Evolutionary conservation across 306 rosid species (phyloP), one percentile per base, ranked within the genome.

Genomic region (Vigna hirtella): DNA sequence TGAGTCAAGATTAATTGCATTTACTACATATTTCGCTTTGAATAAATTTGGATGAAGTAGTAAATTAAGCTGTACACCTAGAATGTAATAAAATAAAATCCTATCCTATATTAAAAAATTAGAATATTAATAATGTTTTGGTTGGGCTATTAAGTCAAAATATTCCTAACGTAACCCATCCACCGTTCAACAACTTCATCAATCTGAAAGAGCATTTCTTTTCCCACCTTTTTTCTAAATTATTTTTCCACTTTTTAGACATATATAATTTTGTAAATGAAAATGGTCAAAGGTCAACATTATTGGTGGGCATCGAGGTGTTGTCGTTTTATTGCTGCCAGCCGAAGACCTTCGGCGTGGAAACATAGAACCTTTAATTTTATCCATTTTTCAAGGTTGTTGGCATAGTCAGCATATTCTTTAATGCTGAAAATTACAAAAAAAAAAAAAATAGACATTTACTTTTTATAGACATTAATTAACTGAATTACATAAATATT

Each of bases 111-210:
- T 42, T 9, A 42, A 42, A 42, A 42, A 42, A 42, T 2, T 8
- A 42, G 10, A 40, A 40, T 40, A 42, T 9, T 42, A 20, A 20
- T 13, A 28, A 15, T 51, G 15, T 62, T 34, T 62, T 22, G 50
- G 65, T 66, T 5, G 9, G 75, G 64, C 36, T 81, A 78, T 56
- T 17, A 17, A 79, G 87, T 89, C 89, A 81, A 81, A 65, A 38
- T 20, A 76, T 74, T 80, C 58, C 42, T 22, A 50, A 64, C 77
- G 70, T 28, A 13, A 66, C 32, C 70, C 26, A 50, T 68, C 77
- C 74, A 51, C 81, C 30, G 75, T 74, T 83, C 84, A 88, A 81
- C 87, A 73, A 78, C 86, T 88, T 56, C 86, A 81, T 71, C 87
- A 30, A 61, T 74, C 71, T 50, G 45, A 43, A 22, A 45, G 70